Percentiles rank a stretch among this genome's conserved stretches.
Conservation (phyloP, 148 eudicot species). For the Limonium bicolor region DNA sequence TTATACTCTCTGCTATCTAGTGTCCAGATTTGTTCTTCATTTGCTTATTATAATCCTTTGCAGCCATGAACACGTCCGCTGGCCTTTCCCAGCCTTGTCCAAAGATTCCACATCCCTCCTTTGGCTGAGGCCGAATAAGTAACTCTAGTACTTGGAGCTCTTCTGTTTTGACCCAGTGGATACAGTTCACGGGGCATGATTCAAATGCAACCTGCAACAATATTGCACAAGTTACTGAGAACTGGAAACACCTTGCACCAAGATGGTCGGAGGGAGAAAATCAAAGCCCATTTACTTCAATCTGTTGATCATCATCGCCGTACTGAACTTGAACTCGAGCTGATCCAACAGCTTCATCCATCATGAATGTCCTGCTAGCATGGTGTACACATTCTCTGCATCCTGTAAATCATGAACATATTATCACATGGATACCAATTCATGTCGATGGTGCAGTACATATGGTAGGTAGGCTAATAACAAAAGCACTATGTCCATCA, state of each 20-base stretch:
- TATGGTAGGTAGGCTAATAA: too few species aligned
- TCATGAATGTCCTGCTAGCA: conserved; percentile 29
- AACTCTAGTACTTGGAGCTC: conserved; percentile 27
- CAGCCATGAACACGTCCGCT: conserved; percentile 31
- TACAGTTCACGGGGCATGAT: conserved; percentile 51
- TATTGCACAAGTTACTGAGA: neutral
- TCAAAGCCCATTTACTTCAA: conserved; percentile 33
- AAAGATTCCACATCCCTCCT: conserved; percentile 31
- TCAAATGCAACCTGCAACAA: conserved; percentile 25
- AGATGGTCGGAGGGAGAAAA: too few species aligned
- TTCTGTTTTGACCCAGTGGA: conserved; percentile 49
- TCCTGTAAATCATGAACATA: conserved; percentile 13
- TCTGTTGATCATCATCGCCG: conserved; percentile 25
- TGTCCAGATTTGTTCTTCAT: conserved; percentile 10
- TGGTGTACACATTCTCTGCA: conserved; percentile 48
- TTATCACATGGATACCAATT: neutral
- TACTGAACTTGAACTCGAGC: conserved; percentile 41
- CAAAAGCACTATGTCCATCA: too few species aligned
- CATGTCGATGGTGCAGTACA: too few species aligned
- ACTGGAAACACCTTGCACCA: too few species aligned
- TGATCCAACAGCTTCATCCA: conserved; percentile 37
- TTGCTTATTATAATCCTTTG: conserved; percentile 26
- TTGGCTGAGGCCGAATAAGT: conserved; percentile 27
- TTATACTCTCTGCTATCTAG: conserved; percentile 1
- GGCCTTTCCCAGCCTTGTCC: conserved; percentile 65